Conservation (phyloP, 2,329 filamentous ascomycete genomes). For the Cercospora sp. region DNA sequence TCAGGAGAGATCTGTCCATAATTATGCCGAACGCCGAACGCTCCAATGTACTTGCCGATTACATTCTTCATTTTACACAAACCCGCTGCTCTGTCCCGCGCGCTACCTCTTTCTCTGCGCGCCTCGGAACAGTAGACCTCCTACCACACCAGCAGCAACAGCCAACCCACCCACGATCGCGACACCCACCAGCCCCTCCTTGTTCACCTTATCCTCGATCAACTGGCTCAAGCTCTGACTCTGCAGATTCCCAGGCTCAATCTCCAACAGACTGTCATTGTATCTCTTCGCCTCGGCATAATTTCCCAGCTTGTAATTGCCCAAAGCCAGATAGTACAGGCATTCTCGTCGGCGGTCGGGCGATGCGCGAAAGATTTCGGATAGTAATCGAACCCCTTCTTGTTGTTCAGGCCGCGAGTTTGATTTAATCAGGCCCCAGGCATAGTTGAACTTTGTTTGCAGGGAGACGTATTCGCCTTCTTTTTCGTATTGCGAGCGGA, state of each 20-base stretch:
- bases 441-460: constrained; percentile 99
- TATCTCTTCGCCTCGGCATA: constrained; percentile 93
- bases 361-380: constrained; percentile 80
- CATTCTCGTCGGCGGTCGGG: constrained; percentile 95
- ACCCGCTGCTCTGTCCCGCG: not conserved
- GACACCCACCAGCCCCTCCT: constrained; percentile 89
- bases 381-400: constrained; percentile 30
- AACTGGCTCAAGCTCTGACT: constrained; percentile 79
- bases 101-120: constrained; percentile 43
- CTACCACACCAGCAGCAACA: constrained; percentile 88
- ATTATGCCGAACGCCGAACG: constrained; percentile 4
- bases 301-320: constrained; percentile 98
- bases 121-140: constrained; percentile 80
- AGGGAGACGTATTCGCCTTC: constrained; percentile 96
- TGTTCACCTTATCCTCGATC: constrained; percentile 95
- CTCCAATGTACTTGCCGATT: constrained; percentile 9
- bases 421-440: constrained; percentile 98
- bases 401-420: constrained; percentile 66
- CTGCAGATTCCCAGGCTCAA: constrained; percentile 89
- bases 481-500: constrained; percentile 93
- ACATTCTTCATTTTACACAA: not conserved
- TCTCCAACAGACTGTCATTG: constrained; percentile 87
- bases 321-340: constrained; percentile 94
- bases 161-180: constrained; percentile 93
- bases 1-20: constrained; percentile 4